A percentile compares a stretch with the other conserved stretches of the same genome.
Conservation (phyloP, 2,329 filamentous ascomycete species). For the Hymenotorrendiella dingleyae region DNA sequence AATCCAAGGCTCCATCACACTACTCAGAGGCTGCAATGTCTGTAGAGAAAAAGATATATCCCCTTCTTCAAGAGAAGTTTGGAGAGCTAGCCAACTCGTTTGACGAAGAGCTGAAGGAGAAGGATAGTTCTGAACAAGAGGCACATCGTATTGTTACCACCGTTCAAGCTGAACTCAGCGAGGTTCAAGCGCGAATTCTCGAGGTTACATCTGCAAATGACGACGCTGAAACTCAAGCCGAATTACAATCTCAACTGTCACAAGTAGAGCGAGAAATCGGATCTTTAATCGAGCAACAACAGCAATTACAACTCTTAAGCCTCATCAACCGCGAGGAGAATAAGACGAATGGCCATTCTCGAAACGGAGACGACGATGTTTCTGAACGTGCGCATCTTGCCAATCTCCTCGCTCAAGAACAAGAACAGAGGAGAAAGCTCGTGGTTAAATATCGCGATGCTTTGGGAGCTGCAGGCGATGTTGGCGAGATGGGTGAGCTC, state of each 20-base stretch:
- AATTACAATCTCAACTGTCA: constrained; percentile 19
- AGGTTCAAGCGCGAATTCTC: constrained; percentile 52
- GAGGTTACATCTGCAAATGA: constrained; percentile 38
- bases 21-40: constrained; percentile 62
- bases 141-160: constrained; percentile 60
- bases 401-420: constrained; percentile 50
- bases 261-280: constrained; percentile 21
- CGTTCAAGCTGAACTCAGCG: constrained; percentile 61
- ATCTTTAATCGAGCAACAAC: constrained; percentile 39
- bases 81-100: constrained; percentile 64
- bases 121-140: constrained; percentile 63
- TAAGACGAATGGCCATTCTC: constrained; percentile 41
- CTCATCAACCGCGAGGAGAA: constrained; percentile 41
- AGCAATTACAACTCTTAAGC: constrained; percentile 35
- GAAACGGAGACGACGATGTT: constrained; percentile 39
- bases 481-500: constrained; percentile 66
- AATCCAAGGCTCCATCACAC: constrained; percentile 27
- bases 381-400: constrained; percentile 54
- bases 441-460: constrained; percentile 65
- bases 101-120: constrained; percentile 70
- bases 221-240: constrained; percentile 13
- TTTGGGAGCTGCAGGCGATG: constrained; percentile 57
- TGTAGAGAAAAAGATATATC: constrained; percentile 62
- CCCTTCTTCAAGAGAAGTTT: constrained; percentile 66
- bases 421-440: constrained; percentile 42